Evolutionary conservation across 1,284 basidiomycete genomes (phyloP).

Genomic region (Puccinia polysora): DNA sequence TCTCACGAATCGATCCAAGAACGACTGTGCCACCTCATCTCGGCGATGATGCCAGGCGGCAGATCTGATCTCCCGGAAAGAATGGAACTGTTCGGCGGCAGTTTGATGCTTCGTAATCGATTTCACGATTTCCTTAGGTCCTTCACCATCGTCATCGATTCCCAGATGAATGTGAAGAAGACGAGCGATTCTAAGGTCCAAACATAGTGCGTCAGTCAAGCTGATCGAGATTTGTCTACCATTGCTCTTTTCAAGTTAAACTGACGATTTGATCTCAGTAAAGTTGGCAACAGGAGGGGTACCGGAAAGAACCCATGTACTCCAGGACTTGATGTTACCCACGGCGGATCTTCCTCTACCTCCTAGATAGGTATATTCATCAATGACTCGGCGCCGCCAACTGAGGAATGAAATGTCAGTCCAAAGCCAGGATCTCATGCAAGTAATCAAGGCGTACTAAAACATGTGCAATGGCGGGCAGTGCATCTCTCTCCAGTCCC

Average conservation of each 20-base stretch:
- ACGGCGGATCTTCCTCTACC: slow-evolving; percentile 74
- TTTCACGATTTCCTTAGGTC: slow-evolving; percentile 68
- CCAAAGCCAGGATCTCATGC: slow-evolving; percentile 54
- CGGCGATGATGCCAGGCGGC: slow-evolving; percentile 85
- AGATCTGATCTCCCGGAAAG: slow-evolving; percentile 88
- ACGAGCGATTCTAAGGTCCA: slow-evolving; percentile 62
- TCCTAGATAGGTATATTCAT: slow-evolving; percentile 90
- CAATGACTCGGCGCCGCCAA: slow-evolving; percentile 79
- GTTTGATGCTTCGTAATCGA: slow-evolving; percentile 77
- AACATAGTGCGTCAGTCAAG: neutral
- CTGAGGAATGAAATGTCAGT: slow-evolving; percentile 46
- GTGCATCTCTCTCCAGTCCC: slow-evolving; percentile 72
- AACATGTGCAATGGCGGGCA: slow-evolving; percentile 85
- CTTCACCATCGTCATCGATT: slow-evolving; percentile 80
- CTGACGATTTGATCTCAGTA: slow-evolving; percentile 71
- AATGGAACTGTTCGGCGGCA: slow-evolving; percentile 86
- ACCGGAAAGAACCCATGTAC: slow-evolving; percentile 91
- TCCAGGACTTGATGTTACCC: slow-evolving; percentile 69
- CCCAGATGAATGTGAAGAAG: slow-evolving; percentile 82
- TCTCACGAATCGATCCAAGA: slow-evolving; percentile 61
- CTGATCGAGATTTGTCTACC: neutral
- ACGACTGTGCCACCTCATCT: slow-evolving; percentile 73
- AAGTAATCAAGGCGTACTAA: slow-evolving; percentile 47
- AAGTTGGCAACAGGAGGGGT: slow-evolving; percentile 91
- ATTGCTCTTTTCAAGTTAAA: neutral